Percentiles rank a stretch among this genome's conserved stretches.
Evolutionary conservation across 768 basidiomycete genomes (phyloP).

Genomic region (Tricholoma sp.): DNA sequence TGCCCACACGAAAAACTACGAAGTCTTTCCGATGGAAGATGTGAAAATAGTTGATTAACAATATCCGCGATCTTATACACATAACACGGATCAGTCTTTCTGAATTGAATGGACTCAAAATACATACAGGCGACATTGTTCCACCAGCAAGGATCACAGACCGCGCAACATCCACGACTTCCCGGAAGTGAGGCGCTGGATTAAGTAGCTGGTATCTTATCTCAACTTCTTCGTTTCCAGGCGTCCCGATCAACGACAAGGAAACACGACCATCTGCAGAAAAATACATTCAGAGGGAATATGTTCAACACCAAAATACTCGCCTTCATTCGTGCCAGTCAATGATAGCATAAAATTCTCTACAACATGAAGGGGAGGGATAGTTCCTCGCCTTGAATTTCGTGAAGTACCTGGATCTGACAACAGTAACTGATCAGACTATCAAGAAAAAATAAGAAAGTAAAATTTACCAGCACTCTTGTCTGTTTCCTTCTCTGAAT

Average conservation of each 20-base stretch:
- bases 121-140: slow-evolving; percentile 92
- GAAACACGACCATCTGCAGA: slow-evolving; percentile 72
- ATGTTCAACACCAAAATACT: background rate
- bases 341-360: slow-evolving; percentile 77
- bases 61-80: slow-evolving; percentile 78
- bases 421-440: background rate
- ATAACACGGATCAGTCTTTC: background rate
- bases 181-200: slow-evolving; percentile 79
- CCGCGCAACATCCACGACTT: slow-evolving; percentile 77
- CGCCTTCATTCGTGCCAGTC: slow-evolving; percentile 74
- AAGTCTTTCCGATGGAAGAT: slow-evolving; percentile 56
- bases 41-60: slow-evolving; percentile 70
- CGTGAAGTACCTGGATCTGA: background rate
- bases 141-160: slow-evolving; percentile 92
- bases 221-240: slow-evolving; percentile 44
- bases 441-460: background rate
- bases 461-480: slow-evolving; percentile 31
- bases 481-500: slow-evolving; percentile 58
- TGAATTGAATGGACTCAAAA: background rate
- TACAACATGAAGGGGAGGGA: slow-evolving; percentile 75
- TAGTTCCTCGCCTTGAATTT: slow-evolving; percentile 32
- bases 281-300: background rate
- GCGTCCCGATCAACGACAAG: slow-evolving; percentile 39
- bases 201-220: slow-evolving; percentile 92
- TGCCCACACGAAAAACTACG: slow-evolving; percentile 88